Evolutionary conservation across 2,329 filamentous ascomycete species (phyloP).

Genomic region (Paecilomyces variotii): DNA sequence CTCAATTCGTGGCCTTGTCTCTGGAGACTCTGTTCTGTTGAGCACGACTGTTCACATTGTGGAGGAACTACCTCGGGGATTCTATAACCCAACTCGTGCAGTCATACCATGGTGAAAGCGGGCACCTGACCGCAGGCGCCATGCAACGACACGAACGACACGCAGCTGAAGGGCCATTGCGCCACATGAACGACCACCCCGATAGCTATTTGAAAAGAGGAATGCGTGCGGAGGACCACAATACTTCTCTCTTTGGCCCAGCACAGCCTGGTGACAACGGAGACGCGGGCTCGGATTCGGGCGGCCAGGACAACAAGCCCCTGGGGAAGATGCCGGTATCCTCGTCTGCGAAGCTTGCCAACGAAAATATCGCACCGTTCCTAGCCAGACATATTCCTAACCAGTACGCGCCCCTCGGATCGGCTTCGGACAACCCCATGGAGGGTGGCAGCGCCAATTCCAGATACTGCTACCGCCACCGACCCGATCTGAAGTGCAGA

Average conservation of each 20-base stretch:
- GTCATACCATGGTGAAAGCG: background rate
- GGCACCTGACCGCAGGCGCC: background rate
- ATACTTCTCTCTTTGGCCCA: constrained; percentile 4
- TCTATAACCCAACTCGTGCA: background rate
- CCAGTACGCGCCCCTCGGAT: constrained; percentile 72
- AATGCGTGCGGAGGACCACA: constrained; percentile 4
- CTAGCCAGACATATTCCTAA: constrained; percentile 83
- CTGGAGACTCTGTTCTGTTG: background rate
- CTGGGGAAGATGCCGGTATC: background rate
- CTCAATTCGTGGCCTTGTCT: background rate
- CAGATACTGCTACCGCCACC: constrained; percentile 91
- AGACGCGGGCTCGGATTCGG: background rate
- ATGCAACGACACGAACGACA: constrained; percentile 1
- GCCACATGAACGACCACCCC: background rate
- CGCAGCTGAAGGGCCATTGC: background rate
- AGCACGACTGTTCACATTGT: background rate
- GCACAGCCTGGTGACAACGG: background rate
- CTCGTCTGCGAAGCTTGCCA: constrained; percentile 51
- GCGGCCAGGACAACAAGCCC: background rate
- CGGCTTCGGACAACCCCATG: constrained; percentile 13
- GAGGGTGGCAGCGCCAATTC: constrained; percentile 56
- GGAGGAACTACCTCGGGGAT: background rate
- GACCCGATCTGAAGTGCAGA: constrained; percentile 87
- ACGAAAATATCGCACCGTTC: constrained; percentile 77
- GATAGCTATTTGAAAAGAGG: constrained; percentile 2